Evolutionary conservation across 352 stramenopile species (phyloP).

Genomic region (Globisporangium middletonii): DNA sequence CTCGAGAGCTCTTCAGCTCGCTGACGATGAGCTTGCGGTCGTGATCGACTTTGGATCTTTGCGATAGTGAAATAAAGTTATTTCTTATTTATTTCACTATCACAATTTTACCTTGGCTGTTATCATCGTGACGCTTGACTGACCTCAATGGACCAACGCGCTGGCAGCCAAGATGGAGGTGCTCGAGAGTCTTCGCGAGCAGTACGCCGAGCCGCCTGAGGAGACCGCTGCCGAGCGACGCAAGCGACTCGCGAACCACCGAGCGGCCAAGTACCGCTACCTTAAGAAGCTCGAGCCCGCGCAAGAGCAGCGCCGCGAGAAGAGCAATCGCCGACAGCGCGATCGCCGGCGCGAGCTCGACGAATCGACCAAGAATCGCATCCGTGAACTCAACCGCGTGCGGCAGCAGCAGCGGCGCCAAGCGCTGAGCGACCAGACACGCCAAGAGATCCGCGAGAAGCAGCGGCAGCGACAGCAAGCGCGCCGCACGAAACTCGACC

Average conservation of each 20-base stretch:
- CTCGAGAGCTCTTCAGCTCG: background rate
- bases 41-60: background rate
- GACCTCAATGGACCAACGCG: no score
- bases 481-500: slow-evolving; percentile 37
- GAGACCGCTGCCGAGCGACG: slow-evolving; percentile 46
- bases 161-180: slow-evolving; percentile 24
- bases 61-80: no score
- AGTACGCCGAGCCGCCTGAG: slow-evolving; percentile 34
- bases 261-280: slow-evolving; percentile 66
- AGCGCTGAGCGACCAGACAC: slow-evolving; percentile 32
- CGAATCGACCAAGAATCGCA: slow-evolving; percentile 18
- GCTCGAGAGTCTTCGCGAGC: slow-evolving; percentile 40
- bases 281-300: slow-evolving; percentile 19
- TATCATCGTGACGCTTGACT: no score
- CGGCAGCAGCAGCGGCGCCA: slow-evolving; percentile 47
- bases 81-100: no score
- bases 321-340: slow-evolving; percentile 39
- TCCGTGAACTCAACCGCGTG: slow-evolving; percentile 58
- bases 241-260: slow-evolving; percentile 44
- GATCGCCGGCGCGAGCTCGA: slow-evolving; percentile 40
- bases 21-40: background rate
- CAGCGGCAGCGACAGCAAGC: slow-evolving; percentile 37
- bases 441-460: slow-evolving; percentile 29
- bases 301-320: slow-evolving; percentile 29
- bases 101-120: no score